Percentiles rank a stretch among this genome's conserved stretches.
These are phyloP conservation scores for Mycosarcoma mackinlayi DNA, from an alignment of 1,284 basidiomycete genomes.

Conservation along the genomic window DNA sequence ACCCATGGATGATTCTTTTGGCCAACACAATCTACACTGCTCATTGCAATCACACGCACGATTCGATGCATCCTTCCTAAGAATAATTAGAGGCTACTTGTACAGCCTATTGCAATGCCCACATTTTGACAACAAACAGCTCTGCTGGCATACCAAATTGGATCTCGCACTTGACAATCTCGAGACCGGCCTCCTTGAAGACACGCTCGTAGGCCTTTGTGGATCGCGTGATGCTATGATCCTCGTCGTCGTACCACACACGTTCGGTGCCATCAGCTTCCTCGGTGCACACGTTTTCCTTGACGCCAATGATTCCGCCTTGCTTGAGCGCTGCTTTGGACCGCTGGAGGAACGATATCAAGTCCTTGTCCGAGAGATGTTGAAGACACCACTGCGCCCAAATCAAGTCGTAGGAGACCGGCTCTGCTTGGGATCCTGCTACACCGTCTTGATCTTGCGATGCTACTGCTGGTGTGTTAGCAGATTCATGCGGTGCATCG, in stretches of 20 bases:
- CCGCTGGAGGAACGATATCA: conserved; percentile 58
- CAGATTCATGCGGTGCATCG: neutral
- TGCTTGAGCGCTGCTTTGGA: conserved; percentile 55
- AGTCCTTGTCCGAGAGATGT: conserved; percentile 64
- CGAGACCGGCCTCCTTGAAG: conserved; percentile 61
- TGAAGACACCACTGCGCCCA: conserved; percentile 68
- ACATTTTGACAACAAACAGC: conserved; percentile 67
- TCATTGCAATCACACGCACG: neutral
- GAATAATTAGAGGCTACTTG: no score
- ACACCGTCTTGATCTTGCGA: conserved; percentile 14
- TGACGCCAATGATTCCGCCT: conserved; percentile 62
- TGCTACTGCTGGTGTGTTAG: neutral
- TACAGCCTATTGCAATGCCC: conserved; percentile 42
- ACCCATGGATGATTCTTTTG: conserved; percentile 13
- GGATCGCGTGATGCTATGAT: conserved; percentile 65
- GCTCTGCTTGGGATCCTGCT: conserved; percentile 39
- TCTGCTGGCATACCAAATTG: conserved; percentile 65
- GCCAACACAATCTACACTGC: neutral
- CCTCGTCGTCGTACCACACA: conserved; percentile 66
- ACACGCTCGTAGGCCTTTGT: conserved; percentile 64
- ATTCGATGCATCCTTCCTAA: no score
- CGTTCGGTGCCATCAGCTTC: conserved; percentile 60
- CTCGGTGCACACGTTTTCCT: conserved; percentile 66
- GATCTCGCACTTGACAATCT: conserved; percentile 57
- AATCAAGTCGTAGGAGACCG: conserved; percentile 60